Conservation (phyloP, 148 eudicot genomes). For the Rhododendron williamsianum region DNA sequence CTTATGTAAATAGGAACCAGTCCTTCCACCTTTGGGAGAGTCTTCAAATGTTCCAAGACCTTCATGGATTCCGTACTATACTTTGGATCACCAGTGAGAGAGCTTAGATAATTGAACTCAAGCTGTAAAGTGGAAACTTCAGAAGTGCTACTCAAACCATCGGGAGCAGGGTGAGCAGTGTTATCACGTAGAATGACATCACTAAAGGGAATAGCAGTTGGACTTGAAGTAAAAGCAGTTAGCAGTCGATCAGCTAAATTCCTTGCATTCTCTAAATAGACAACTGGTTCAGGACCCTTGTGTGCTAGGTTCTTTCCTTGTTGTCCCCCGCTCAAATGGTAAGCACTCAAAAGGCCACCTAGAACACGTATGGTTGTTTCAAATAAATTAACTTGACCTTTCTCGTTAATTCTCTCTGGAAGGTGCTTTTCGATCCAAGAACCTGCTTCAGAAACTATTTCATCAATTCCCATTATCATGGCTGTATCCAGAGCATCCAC, state of each 20-base stretch:
- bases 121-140: conserved; percentile 91
- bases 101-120: conserved; percentile 86
- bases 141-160: conserved; percentile 89
- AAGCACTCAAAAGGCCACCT: conserved; percentile 97
- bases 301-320: conserved; percentile 21
- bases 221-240: conserved; percentile 81
- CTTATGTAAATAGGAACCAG: conserved; percentile 90
- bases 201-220: conserved; percentile 80
- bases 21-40: conserved; percentile 87
- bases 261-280: conserved; percentile 71
- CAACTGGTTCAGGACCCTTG: conserved; percentile 61
- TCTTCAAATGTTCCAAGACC: conserved; percentile 79
- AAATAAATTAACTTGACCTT: conserved; percentile 91
- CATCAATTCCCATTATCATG: conserved; percentile 84
- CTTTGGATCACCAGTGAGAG: conserved; percentile 73
- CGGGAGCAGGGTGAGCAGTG: conserved; percentile 77
- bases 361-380: conserved; percentile 93
- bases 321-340: conserved; percentile 73
- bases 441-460: conserved; percentile 83
- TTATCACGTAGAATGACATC: conserved; percentile 74
- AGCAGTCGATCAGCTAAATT: conserved; percentile 81
- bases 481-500: conserved; percentile 96
- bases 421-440: conserved; percentile 88
- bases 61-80: conserved; percentile 79
- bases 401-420: conserved; percentile 55